Conservation (phyloP, 371 early-diverging fungal genomes). For the Mortierella sp. region DNA sequence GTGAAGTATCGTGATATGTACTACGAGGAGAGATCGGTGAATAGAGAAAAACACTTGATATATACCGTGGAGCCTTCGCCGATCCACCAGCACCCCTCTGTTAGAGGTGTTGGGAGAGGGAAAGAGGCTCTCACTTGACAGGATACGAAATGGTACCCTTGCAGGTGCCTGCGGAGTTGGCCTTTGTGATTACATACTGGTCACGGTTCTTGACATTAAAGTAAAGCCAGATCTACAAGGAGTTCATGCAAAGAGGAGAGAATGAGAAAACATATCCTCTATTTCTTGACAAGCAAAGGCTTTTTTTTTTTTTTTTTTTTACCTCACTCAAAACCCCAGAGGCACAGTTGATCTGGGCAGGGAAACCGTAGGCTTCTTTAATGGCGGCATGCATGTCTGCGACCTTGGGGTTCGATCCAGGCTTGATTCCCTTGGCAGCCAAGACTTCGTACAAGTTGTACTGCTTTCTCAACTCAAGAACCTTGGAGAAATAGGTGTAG, state of each 20-base stretch:
- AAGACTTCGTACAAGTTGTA: constrained; percentile 72
- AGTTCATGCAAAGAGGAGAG: neutral
- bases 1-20: too few relatives aligned
- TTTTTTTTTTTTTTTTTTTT: neutral
- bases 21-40: too few relatives aligned
- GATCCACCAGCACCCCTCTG: too few relatives aligned
- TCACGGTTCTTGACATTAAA: constrained; percentile 32
- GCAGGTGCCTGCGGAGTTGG: constrained; percentile 52
- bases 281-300: neutral
- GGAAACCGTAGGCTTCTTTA: constrained; percentile 56
- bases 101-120: too few relatives aligned
- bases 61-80: too few relatives aligned
- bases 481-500: constrained; percentile 62
- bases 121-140: constrained; percentile 53
- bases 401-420: constrained; percentile 66
- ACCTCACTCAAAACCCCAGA: constrained; percentile 56
- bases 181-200: constrained; percentile 25
- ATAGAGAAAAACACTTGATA: too few relatives aligned
- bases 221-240: constrained; percentile 38
- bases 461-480: constrained; percentile 60
- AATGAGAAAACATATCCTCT: constrained; percentile 45
- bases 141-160: constrained; percentile 56
- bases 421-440: constrained; percentile 65
- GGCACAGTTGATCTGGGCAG: constrained; percentile 57
- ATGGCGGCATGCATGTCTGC: constrained; percentile 64